A percentile compares a stretch with the other conserved stretches of the same genome.
These are phyloP conservation scores for Mortierella sp. DNA, from an alignment of 371 early-diverging fungal species.

Conservation along the genomic window DNA sequence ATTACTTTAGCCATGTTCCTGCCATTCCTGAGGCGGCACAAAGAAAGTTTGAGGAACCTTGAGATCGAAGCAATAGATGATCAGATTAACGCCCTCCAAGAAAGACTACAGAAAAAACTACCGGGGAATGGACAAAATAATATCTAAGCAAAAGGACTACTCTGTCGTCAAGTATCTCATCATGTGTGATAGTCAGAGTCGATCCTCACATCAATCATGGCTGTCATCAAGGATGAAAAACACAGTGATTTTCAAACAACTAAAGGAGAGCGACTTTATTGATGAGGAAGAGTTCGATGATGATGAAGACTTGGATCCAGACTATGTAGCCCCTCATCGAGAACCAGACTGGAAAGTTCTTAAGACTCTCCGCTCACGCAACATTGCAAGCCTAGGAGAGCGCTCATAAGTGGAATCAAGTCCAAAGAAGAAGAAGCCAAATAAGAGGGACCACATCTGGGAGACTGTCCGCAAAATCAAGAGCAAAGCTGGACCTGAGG, in stretches of 20 bases:
- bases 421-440: too few relatives aligned
- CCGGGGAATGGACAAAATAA: neutral
- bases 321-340: neutral
- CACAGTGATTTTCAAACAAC: neutral
- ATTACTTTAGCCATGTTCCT: neutral
- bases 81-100: neutral
- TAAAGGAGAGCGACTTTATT: neutral
- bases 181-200: neutral
- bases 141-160: neutral
- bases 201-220: neutral
- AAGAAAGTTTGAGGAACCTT: neutral
- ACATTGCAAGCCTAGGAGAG: too few relatives aligned
- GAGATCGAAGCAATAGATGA: neutral
- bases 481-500: too few relatives aligned
- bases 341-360: too few relatives aligned
- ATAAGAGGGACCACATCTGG: too few relatives aligned
- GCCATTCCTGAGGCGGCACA: neutral
- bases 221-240: neutral
- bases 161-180: neutral
- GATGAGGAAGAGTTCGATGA: slow-evolving; percentile 8
- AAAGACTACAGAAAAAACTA: neutral
- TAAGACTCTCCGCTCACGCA: too few relatives aligned
- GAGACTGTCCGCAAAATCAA: too few relatives aligned
- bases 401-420: too few relatives aligned
- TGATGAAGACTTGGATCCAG: neutral